Percentiles rank a stretch among this genome's conserved stretches.
These are phyloP conservation scores for Macadamia integrifolia DNA, from an alignment of 164 flowering plant species.

Conservation along the genomic window DNA sequence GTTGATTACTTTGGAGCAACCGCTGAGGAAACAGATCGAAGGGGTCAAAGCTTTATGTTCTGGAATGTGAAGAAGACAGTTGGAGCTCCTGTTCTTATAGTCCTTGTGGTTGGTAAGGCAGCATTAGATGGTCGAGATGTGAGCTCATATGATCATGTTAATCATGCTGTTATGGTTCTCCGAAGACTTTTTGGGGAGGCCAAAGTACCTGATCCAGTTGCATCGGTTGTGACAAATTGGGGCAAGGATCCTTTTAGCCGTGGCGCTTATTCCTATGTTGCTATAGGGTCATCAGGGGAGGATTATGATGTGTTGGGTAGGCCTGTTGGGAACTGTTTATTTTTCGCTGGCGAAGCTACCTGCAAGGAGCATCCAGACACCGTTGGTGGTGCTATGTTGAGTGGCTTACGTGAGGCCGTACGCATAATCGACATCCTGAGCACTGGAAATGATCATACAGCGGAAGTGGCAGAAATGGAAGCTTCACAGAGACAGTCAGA, in stretches of 20 bases:
- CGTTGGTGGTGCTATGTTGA: conserved; percentile 99
- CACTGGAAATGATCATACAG: conserved; percentile 74
- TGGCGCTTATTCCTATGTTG: conserved; percentile 98
- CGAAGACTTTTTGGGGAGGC: conserved; percentile 85
- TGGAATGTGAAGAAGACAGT: conserved; percentile 95
- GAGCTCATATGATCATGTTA: conserved; percentile 67
- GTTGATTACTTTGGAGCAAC: conserved; percentile 99
- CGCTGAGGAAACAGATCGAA: conserved; percentile 69
- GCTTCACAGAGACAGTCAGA: conserved; percentile 73
- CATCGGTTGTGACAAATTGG: conserved; percentile 96
- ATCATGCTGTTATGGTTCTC: conserved; percentile 73
- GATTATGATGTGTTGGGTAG: conserved; percentile 88
- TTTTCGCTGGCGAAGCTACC: conserved; percentile 99
- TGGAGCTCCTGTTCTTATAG: conserved; percentile 94
- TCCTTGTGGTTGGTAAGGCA: conserved; percentile 92
- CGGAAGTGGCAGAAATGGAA: conserved; percentile 84
- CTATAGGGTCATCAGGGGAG: conserved; percentile 97
- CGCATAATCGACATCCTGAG: conserved; percentile 78
- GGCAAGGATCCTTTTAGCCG: conserved; percentile 93
- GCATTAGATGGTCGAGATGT: conserved; percentile 64
- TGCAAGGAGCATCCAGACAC: conserved; percentile 99
- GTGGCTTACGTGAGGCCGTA: conserved; percentile 97
- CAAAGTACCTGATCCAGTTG: conserved; percentile 83
- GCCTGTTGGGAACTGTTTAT: conserved; percentile 89
- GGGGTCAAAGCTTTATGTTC: conserved; percentile 95